phyloP scores from a whole-genome alignment of 192 early-diverging fungal genomes.

The Entrophospora sp. region DNA sequence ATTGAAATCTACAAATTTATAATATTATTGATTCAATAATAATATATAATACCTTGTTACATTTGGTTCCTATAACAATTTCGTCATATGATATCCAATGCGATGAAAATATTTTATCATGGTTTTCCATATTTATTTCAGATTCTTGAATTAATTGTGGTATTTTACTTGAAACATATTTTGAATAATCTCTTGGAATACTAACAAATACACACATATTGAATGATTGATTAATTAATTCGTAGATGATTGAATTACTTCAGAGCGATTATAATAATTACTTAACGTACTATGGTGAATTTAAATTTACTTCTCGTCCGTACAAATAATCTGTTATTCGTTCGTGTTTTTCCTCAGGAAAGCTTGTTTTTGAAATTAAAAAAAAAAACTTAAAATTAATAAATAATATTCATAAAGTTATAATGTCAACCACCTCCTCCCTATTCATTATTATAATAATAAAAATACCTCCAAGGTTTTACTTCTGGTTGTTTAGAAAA shows the following conservation, averaged over 20 bases:
- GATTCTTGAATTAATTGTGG: constrained; percentile 22
- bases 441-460: too few relatives aligned
- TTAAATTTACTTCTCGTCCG: neutral
- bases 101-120: constrained; percentile 53
- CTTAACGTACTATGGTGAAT: neutral
- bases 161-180: constrained; percentile 18
- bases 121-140: constrained; percentile 20
- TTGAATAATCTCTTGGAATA: neutral
- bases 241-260: too few relatives aligned
- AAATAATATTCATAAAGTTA: too few relatives aligned
- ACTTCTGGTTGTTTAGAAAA: constrained; percentile 8
- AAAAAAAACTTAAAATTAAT: neutral
- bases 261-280: too few relatives aligned
- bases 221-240: too few relatives aligned
- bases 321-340: neutral
- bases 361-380: neutral
- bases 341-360: neutral
- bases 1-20: neutral
- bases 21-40: neutral
- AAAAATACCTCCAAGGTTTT: constrained; percentile 12
- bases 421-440: too few relatives aligned
- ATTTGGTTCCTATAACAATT: constrained; percentile 57
- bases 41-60: constrained; percentile 33
- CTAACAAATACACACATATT: neutral
- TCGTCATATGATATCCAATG: constrained; percentile 42